A percentile compares a stretch with the other conserved stretches of the same genome.
Conservation (phyloP, 192 early-diverging fungal genomes). For the Linnemannia schmuckeri region DNA sequence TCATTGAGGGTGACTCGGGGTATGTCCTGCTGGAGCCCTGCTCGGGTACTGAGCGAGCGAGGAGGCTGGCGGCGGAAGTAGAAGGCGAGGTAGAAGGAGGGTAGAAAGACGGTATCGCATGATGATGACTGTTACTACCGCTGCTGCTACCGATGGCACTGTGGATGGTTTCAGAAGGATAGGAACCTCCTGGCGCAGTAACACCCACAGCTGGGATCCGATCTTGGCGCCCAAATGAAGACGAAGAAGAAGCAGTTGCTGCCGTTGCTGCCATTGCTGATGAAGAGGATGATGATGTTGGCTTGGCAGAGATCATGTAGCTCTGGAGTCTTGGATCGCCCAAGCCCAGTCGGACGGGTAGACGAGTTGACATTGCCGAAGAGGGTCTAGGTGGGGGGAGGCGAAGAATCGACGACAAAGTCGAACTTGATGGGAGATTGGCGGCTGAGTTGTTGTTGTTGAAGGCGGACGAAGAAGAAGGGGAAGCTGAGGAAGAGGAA, state of each 20-base stretch:
- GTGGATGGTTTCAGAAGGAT: slow-evolving; percentile 10
- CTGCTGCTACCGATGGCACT: neutral
- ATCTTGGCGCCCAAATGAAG: slow-evolving; percentile 5
- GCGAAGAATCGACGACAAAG: neutral
- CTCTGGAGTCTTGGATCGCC: slow-evolving; percentile 18
- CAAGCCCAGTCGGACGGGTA: slow-evolving; percentile 27
- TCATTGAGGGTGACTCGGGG: neutral
- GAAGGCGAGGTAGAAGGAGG: slow-evolving; percentile 5
- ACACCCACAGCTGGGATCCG: slow-evolving; percentile 3
- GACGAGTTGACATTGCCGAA: neutral
- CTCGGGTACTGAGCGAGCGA: slow-evolving; percentile 2
- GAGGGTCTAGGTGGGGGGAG: neutral
- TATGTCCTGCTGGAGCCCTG: neutral
- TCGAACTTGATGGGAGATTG: slow-evolving; percentile 1
- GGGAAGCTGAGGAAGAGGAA: neutral
- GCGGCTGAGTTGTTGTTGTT: neutral
- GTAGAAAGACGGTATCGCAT: neutral
- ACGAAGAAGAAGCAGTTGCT: neutral
- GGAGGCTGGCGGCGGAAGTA: neutral
- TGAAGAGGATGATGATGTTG: neutral
- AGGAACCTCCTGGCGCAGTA: neutral
- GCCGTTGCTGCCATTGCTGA: neutral
- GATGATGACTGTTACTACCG: slow-evolving; percentile 2
- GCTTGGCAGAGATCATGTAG: slow-evolving; percentile 14
- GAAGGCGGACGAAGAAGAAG: neutral